These are phyloP conservation scores for Arxiozyma bovina DNA, from an alignment of 1,139 yeast species.

Conservation along the genomic window DNA sequence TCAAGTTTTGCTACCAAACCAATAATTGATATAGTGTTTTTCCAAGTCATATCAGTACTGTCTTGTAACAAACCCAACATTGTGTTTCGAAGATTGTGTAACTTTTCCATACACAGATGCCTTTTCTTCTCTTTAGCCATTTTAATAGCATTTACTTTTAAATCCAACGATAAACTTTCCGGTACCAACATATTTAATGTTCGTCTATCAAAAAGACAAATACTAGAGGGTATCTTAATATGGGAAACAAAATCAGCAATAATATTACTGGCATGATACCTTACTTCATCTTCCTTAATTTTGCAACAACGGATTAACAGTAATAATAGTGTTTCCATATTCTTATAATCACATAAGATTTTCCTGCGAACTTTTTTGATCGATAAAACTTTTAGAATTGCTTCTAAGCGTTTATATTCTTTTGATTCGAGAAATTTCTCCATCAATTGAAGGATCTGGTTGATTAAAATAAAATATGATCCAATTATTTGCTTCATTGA, in stretches of 20 bases:
- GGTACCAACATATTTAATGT: slow-evolving; percentile 45
- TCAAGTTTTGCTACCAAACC: slow-evolving; percentile 49
- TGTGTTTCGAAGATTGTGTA: slow-evolving; percentile 38
- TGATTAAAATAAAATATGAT: slow-evolving; percentile 49
- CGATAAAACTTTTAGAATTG: slow-evolving; percentile 52
- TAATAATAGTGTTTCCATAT: slow-evolving; percentile 39
- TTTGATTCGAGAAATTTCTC: slow-evolving; percentile 42
- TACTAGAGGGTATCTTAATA: slow-evolving; percentile 49
- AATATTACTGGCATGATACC: slow-evolving; percentile 42
- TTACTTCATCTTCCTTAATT: slow-evolving; percentile 50
- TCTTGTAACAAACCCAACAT: slow-evolving; percentile 29
- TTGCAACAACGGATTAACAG: slow-evolving; percentile 50
- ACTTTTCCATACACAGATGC: slow-evolving; percentile 34
- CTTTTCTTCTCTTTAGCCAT: slow-evolving; percentile 54
- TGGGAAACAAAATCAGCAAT: slow-evolving; percentile 40
- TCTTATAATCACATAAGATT: slow-evolving; percentile 49
- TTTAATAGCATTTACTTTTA: slow-evolving; percentile 48
- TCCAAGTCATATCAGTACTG: slow-evolving; percentile 42
- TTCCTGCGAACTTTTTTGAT: slow-evolving; percentile 46
- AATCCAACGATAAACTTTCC: slow-evolving; percentile 49
- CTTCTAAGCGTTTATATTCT: slow-evolving; percentile 53
- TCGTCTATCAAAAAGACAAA: slow-evolving; percentile 44
- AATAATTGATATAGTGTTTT: slow-evolving; percentile 46
- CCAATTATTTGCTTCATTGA: slow-evolving; percentile 69
- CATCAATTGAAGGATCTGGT: slow-evolving; percentile 36